Conservation (phyloP, 805 yeast species). For the Yarrowia porcina region DNA sequence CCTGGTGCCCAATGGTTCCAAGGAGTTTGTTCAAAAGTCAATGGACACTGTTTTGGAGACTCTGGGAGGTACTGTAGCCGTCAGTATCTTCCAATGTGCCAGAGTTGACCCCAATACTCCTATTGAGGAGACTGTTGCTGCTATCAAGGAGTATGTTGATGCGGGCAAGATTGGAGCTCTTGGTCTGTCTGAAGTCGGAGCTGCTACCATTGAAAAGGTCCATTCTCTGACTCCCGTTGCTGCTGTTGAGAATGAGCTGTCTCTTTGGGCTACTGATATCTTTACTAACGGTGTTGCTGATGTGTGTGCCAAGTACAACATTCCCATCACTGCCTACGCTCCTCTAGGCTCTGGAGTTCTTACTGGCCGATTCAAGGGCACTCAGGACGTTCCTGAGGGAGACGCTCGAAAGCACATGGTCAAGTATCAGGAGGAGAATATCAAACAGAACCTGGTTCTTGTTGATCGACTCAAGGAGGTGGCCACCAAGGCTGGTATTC, state of each 20-base stretch:
- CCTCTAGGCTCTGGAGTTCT: constrained; percentile 79
- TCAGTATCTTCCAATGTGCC: constrained; percentile 66
- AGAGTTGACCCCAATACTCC: constrained; percentile 58
- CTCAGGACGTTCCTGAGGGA: constrained; percentile 50
- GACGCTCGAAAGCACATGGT: constrained; percentile 55
- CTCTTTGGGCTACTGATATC: constrained; percentile 64
- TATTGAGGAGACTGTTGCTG: constrained; percentile 55
- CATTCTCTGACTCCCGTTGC: constrained; percentile 52
- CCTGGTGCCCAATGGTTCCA: constrained; percentile 49
- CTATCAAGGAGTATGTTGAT: constrained; percentile 57
- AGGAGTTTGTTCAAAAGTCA: constrained; percentile 47
- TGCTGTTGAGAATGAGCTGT: constrained; percentile 75
- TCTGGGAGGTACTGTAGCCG: constrained; percentile 32
- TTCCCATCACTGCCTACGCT: constrained; percentile 76
- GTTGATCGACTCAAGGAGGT: constrained; percentile 50
- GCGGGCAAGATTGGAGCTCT: constrained; percentile 65
- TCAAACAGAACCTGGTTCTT: constrained; percentile 50
- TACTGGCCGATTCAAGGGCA: constrained; percentile 55
- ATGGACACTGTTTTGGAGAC: constrained; percentile 44
- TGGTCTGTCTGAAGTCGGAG: constrained; percentile 71
- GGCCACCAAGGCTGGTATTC: constrained; percentile 47
- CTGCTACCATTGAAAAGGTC: constrained; percentile 59
- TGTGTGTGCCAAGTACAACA: constrained; percentile 52
- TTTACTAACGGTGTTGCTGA: constrained; percentile 60
- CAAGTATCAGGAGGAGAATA: constrained; percentile 57